Evolutionary conservation across 2,329 filamentous ascomycete genomes (phyloP), one percentile per base, ranked within the genome.

Genomic region (Ophiostoma tasmaniense): DNA sequence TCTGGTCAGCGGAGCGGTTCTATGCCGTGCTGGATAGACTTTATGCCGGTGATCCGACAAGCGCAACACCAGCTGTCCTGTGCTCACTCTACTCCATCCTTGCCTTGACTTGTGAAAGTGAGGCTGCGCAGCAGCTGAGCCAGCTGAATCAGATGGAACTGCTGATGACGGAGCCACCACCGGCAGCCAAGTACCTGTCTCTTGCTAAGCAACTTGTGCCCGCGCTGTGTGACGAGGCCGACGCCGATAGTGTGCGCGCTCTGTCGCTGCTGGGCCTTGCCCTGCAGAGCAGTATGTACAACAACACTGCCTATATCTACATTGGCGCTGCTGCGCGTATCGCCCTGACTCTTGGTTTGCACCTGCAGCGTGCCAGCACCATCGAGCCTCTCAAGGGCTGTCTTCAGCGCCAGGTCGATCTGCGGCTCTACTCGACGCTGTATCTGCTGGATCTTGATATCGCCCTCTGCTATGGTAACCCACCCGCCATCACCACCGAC

Each of bases 361-460:
- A 75, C 52, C 70, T 75, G 13, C 71, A 72, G n/a, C 71, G 71
- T 2, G 69, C 72, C 30, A 13, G 61, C 33, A 64, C 61, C 20
- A 72, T 72, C 4, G 71, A 73, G 33, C 68, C 73, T 13, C 61
- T 37, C 13, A 71, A 71, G 35, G 71, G 72, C 35, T 74, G 73
- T 39, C 69, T 75, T 3, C 73, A 75, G 52, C 70, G 72, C 8
- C 74, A 76, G 67, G 61, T 73, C 10, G 74, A 74, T 45, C 64
- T 74, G 20, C 71, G 75, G 6, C 71, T 76, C 7, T 74, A 73
- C 65, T 72, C 73, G 22, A 74, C 74, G 0, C 68, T 75, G 0
- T 76, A 73, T 66, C 42, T 75, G 28, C 73, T 76, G 2, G 75
- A 76, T 37, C 68, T 75, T 8, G 75, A 76, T 17, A 69, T 76